Evolutionary conservation across 2,329 filamentous ascomycete genomes (phyloP).

Genomic region (Colletotrichum filicis): DNA sequence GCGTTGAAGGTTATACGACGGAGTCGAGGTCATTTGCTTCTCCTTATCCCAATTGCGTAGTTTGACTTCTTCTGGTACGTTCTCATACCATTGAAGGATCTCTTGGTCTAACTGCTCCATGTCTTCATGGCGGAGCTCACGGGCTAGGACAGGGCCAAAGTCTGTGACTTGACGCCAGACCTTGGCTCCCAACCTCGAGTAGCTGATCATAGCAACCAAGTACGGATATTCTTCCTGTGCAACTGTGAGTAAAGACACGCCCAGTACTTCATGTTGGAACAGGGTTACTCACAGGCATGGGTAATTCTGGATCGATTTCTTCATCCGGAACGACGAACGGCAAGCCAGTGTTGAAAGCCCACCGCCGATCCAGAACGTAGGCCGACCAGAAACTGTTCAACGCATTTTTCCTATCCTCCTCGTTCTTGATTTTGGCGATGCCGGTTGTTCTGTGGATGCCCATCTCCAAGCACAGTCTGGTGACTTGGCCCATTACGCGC

Average conservation of each 20-base stretch:
- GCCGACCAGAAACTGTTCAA: conserved; percentile 86
- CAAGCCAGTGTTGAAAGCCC: conserved; percentile 90
- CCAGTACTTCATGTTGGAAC: not conserved
- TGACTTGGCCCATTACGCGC: conserved; percentile 86
- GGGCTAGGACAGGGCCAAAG: conserved; percentile 68
- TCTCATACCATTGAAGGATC: conserved; percentile 87
- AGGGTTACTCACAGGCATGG: conserved; percentile 74
- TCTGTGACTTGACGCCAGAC: conserved; percentile 86
- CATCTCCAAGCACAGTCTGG: conserved; percentile 81
- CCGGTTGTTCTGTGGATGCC: conserved; percentile 86
- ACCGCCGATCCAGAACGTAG: conserved; percentile 86
- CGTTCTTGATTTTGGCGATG: conserved; percentile 74
- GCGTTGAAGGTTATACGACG: conserved; percentile 75
- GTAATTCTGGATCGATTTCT: conserved; percentile 83
- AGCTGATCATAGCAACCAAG: conserved; percentile 84
- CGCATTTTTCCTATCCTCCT: conserved; percentile 74
- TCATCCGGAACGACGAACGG: conserved; percentile 87
- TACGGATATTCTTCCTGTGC: conserved; percentile 70
- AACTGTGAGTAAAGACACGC: conserved; percentile 36
- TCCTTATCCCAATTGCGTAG: conserved; percentile 69
- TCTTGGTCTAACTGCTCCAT: conserved; percentile 86
- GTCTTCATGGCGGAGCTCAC: conserved; percentile 76
- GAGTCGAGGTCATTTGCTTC: conserved; percentile 62
- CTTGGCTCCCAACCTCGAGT: conserved; percentile 84
- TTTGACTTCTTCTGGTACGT: conserved; percentile 71